These are phyloP conservation scores for Tulasnella sp. DNA, from an alignment of 768 basidiomycete genomes.

Conservation along the genomic window DNA sequence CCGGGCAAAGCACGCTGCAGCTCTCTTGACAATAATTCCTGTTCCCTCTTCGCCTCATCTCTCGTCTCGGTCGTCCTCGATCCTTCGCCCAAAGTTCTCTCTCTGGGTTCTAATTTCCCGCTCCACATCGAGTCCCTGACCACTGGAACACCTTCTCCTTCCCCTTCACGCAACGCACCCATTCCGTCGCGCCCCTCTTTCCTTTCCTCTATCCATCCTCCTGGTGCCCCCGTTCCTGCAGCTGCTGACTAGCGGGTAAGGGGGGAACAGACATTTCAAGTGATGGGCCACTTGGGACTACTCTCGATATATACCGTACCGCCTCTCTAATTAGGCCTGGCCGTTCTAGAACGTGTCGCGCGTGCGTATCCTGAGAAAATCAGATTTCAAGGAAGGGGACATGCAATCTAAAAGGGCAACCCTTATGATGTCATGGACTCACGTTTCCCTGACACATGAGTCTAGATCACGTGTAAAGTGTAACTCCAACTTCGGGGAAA, in stretches of 20 bases:
- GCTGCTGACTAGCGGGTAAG: background rate
- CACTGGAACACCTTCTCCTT: background rate
- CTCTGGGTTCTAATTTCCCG: constrained; percentile 8
- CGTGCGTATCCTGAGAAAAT: background rate
- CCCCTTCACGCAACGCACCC: background rate
- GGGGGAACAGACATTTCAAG: background rate
- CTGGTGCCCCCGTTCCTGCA: background rate
- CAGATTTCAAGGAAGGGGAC: background rate
- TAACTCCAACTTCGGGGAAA: background rate
- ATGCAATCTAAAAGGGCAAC: too few relatives aligned
- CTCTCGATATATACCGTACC: background rate
- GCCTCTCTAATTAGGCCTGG: background rate
- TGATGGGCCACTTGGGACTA: background rate
- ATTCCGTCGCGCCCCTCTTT: background rate
- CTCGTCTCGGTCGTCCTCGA: background rate
- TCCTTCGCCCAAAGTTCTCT: background rate
- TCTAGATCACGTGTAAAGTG: background rate
- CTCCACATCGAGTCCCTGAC: background rate
- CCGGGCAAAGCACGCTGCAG: too few relatives aligned
- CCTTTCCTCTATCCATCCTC: background rate
- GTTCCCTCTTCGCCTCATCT: background rate
- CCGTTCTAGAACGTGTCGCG: background rate
- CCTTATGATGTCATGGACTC: background rate
- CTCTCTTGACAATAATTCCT: background rate
- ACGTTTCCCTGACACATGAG: background rate